Percentiles rank a stretch among this genome's conserved stretches.
phyloP scores from a whole-genome alignment of 2,329 filamentous ascomycete genomes.

The Aspergillus brasiliensis region DNA sequence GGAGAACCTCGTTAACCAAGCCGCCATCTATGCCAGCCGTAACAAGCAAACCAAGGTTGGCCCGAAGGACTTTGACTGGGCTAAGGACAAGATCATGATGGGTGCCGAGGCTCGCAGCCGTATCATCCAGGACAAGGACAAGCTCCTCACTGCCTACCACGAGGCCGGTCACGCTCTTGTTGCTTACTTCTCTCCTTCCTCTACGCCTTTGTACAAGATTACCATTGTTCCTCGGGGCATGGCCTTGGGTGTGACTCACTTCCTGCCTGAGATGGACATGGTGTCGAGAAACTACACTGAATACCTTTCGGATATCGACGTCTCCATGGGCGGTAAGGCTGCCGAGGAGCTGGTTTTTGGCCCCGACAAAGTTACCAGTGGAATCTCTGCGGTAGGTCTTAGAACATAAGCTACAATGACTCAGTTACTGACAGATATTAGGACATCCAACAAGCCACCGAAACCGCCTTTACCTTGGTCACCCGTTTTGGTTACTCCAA shows the following conservation, averaged over 20 bases:
- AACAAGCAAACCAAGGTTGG: slow-evolving; percentile 74
- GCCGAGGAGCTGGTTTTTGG: slow-evolving; percentile 90
- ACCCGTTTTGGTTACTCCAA: slow-evolving; percentile 88
- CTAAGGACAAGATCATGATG: slow-evolving; percentile 97
- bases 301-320: slow-evolving; percentile 76
- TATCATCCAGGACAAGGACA: slow-evolving; percentile 90
- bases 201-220: slow-evolving; percentile 88
- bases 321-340: slow-evolving; percentile 82
- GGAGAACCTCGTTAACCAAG: slow-evolving; percentile 96
- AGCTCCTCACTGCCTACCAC: slow-evolving; percentile 92
- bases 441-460: slow-evolving; percentile 83
- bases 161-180: slow-evolving; percentile 95
- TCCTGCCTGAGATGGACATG: slow-evolving; percentile 88
- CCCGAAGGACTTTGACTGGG: slow-evolving; percentile 88
- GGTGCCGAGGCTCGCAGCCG: slow-evolving; percentile 88
- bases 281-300: slow-evolving; percentile 86
- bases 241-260: slow-evolving; percentile 82
- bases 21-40: slow-evolving; percentile 91
- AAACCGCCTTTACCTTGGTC: slow-evolving; percentile 82
- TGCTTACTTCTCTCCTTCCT: slow-evolving; percentile 75
- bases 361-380: slow-evolving; percentile 85
- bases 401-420: neutral
- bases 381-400: slow-evolving; percentile 71
- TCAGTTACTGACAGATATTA: slow-evolving; percentile 38
- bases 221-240: slow-evolving; percentile 92